A percentile compares a stretch with the other conserved stretches of the same genome.
Evolutionary conservation across 129 eudicot genomes (phyloP).

Genomic region (Arctium minus): DNA sequence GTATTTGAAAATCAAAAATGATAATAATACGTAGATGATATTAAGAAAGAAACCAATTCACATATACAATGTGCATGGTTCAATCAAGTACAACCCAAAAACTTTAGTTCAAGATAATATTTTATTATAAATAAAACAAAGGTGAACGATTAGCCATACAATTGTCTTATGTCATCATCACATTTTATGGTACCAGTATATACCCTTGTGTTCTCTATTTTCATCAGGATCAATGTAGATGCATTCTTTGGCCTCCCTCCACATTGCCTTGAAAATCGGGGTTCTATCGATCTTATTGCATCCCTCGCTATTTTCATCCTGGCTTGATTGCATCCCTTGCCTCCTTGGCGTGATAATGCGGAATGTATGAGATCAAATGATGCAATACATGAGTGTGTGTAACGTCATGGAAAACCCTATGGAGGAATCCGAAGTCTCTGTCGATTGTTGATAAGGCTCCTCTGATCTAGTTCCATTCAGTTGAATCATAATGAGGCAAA

Average conservation of each 20-base stretch:
- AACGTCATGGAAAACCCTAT: neutral
- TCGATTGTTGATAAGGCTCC: neutral
- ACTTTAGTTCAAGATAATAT: neutral
- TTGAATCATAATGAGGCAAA: conserved; percentile 38
- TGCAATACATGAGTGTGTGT: conserved; percentile 4
- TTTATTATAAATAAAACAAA: no score
- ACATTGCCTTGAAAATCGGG: no score
- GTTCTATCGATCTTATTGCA: no score
- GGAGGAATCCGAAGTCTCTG: neutral
- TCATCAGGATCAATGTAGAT: neutral
- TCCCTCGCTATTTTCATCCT: no score
- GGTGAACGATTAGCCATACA: neutral
- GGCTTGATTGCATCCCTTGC: no score
- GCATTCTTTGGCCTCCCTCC: no score
- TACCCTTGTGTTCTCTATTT: neutral
- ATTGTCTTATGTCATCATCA: neutral
- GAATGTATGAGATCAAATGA: neutral
- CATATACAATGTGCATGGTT: neutral
- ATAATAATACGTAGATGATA: neutral
- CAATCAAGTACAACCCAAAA: neutral
- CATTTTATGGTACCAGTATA: neutral
- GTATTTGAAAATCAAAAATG: neutral
- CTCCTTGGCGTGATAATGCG: neutral
- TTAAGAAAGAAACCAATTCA: neutral
- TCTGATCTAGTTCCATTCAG: no score